Evolutionary conservation across 2,329 filamentous ascomycete species (phyloP).

Genomic region (Clarireedia monteithiana): DNA sequence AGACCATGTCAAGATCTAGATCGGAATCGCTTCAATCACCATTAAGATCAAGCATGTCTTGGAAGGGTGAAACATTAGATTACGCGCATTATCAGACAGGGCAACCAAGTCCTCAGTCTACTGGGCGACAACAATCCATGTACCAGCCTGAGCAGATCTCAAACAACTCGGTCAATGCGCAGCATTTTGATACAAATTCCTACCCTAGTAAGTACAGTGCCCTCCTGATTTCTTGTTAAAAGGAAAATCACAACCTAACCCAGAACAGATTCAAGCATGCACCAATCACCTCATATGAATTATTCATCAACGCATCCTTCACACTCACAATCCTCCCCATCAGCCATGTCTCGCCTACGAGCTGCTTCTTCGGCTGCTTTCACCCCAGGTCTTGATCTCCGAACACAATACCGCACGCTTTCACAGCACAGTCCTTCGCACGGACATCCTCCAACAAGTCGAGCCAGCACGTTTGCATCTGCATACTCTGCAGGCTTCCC

Average conservation of each 20-base stretch:
- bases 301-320: slow-evolving; percentile 40
- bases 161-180: slow-evolving; percentile 33
- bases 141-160: slow-evolving; percentile 44
- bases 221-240: slow-evolving; percentile 14
- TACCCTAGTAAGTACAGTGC: slow-evolving; percentile 39
- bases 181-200: slow-evolving; percentile 43
- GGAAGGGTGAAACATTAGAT: slow-evolving; percentile 53
- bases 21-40: slow-evolving; percentile 53
- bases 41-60: slow-evolving; percentile 52
- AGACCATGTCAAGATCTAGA: slow-evolving; percentile 48
- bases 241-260: slow-evolving; percentile 22
- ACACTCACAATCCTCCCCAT: slow-evolving; percentile 35
- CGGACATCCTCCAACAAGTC: slow-evolving; percentile 17
- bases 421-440: slow-evolving; percentile 25
- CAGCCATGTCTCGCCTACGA: slow-evolving; percentile 38
- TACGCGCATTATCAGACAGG: slow-evolving; percentile 43
- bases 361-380: slow-evolving; percentile 41
- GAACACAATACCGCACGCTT: slow-evolving; percentile 37
- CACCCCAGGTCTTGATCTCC: slow-evolving; percentile 38
- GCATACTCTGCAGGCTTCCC: slow-evolving; percentile 43
- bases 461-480: slow-evolving; percentile 32
- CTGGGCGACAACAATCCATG: slow-evolving; percentile 40
- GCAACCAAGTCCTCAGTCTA: slow-evolving; percentile 39
- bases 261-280: slow-evolving; percentile 37
- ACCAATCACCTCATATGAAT: slow-evolving; percentile 40